Evolutionary conservation across 768 basidiomycete species (phyloP), one percentile per base, ranked within the genome.

Genomic region (Infundibulicybe gibba): DNA sequence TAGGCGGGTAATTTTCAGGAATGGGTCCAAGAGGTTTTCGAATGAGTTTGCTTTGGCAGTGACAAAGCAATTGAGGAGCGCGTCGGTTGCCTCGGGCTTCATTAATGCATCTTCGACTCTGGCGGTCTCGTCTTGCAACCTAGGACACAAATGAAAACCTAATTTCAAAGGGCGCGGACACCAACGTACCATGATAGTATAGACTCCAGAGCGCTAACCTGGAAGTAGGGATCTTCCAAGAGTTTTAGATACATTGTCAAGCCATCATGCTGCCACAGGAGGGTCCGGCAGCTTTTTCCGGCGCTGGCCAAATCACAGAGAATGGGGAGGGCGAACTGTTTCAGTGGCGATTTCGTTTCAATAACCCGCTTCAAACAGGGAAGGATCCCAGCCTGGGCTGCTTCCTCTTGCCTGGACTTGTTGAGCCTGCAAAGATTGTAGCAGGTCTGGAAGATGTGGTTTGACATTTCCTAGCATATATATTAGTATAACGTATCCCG

Each of bases 281-380:
- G 58, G 37, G 83, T 86, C 35, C 97, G 78, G 59, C 92, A 94
- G 47, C 84, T 90, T 73, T 97, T 97, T 41, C 94, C 90, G 3
- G 95, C 93, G 63, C 88, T 90, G 0, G 94, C 92, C 38, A 98
- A 79, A 61, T 99, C 97, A 65, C 95, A 98, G 3, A 99, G 74
- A 52, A 99, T 94, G 0, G 97, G 95, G 32, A 99, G 72, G 0
- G 95, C 97, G 58, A 99, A 97, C 58, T 99, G 94, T 64, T 93
- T 95, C 59, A 98, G 76, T 0, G 94, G 95, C 8, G 94, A 97
- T 50, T 81, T 87, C 5, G 83, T 85, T 59, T 85, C 81, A 53
- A 97, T 91, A 45, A 97, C 87, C 5, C 84, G 82, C 64, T 93
- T 90, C 35, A 99, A 77, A 54, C 89, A 81, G 2, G 97, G 94